These are phyloP conservation scores for Gossypium thurberi DNA, from an alignment of 345 rosid species.

Conservation along the genomic window DNA sequence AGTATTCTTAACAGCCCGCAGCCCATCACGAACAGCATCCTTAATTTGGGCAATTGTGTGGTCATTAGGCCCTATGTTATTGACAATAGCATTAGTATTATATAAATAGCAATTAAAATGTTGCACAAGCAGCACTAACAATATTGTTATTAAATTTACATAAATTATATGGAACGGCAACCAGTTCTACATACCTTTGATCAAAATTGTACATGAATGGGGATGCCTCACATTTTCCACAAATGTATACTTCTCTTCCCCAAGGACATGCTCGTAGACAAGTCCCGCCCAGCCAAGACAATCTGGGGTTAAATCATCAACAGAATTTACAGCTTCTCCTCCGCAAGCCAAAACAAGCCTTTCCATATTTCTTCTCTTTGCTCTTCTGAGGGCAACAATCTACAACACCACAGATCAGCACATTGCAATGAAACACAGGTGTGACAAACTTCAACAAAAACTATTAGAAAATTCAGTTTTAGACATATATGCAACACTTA, in stretches of 20 bases:
- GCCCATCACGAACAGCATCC: constrained; percentile 96
- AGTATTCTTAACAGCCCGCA: constrained; percentile 91
- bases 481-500: not conserved
- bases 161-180: not conserved
- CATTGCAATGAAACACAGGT: not conserved
- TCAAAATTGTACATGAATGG: constrained; percentile 80
- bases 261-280: constrained; percentile 87
- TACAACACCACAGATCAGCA: constrained; percentile 23
- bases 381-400: constrained; percentile 97
- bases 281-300: constrained; percentile 99
- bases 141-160: not conserved
- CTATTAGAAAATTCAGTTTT: constrained; percentile 3
- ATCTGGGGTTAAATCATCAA: constrained; percentile 76
- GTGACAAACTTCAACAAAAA: not conserved
- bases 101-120: not conserved
- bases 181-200: constrained; percentile 53
- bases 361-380: constrained; percentile 99
- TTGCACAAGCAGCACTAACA: not conserved
- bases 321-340: constrained; percentile 89
- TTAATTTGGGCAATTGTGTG: constrained; percentile 98
- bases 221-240: constrained; percentile 96
- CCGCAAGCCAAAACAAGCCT: constrained; percentile 92
- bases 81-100: not conserved
- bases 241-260: constrained; percentile 94
- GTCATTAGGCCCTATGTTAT: constrained; percentile 78